Percentiles rank a stretch among this genome's conserved stretches.
phyloP scores from a whole-genome alignment of 441 rosid genomes.

The Erodium texanum region DNA sequence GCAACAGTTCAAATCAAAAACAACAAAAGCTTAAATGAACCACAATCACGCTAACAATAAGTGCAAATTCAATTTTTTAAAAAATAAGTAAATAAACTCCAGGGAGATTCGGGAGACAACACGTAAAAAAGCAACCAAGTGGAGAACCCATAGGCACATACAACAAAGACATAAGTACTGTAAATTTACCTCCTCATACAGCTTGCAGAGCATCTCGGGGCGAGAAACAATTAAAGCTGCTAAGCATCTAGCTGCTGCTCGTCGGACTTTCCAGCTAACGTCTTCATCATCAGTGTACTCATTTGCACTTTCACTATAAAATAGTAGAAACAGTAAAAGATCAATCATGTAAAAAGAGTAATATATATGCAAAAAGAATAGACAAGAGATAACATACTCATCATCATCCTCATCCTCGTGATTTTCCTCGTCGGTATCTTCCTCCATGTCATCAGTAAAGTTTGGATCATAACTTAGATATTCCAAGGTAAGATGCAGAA shows the following conservation, averaged over 20 bases:
- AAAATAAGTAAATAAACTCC: too few species aligned
- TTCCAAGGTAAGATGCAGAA: slow-evolving; percentile 76
- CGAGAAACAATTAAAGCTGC: slow-evolving; percentile 94
- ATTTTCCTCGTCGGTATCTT: slow-evolving; percentile 89
- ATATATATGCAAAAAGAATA: slow-evolving; percentile 15
- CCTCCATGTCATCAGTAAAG: slow-evolving; percentile 98
- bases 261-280: slow-evolving; percentile 99
- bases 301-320: slow-evolving; percentile 84
- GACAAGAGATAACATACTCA: slow-evolving; percentile 45
- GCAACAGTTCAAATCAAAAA: slow-evolving; percentile 3
- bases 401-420: slow-evolving; percentile 83
- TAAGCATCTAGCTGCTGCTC: slow-evolving; percentile 96
- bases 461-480: slow-evolving; percentile 96
- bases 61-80: too few species aligned
- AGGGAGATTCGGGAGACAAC: too few species aligned
- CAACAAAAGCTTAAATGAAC: too few species aligned
- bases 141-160: too few species aligned
- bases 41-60: too few species aligned
- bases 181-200: slow-evolving; percentile 91
- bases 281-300: slow-evolving; percentile 99
- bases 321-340: slow-evolving; percentile 14
- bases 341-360: slow-evolving; percentile 16
- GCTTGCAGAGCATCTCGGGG: slow-evolving; percentile 78
- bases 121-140: too few species aligned
- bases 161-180: too few species aligned